Base-by-base conservation (phyloP, 495 filamentous ascomycete genomes). In the Acidiella bohemica region DNA sequence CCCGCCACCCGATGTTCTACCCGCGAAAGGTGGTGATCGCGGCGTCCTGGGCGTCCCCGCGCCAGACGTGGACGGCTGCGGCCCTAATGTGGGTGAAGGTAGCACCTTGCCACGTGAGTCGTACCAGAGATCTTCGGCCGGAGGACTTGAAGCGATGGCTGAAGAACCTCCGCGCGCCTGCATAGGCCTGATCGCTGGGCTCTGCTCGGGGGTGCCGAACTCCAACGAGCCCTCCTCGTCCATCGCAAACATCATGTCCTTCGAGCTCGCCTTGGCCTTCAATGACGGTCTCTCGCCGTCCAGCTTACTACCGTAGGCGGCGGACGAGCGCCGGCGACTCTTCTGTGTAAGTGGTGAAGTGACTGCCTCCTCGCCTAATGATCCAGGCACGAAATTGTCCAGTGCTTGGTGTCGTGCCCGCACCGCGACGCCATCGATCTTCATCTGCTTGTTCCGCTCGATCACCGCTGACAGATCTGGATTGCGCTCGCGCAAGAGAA, bases 161-260 rank as follows among this genome's bases (percentile, higher is more conserved):
- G 48, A 42, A n/a, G 24, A 24, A 5, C 27, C 42, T 5, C 25
- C 21, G 19, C 20, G 39, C 16, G 17, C 39, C 12, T 24, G 26
- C 33, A 39, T 44, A 25, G 32, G 46, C 12, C 39, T 35, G 28
- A 41, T 46, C 9, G 36, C 29, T 4, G 47, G 47, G 4, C 42
- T 46, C 19, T 36, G 43, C 16, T 32, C 34, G 9, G 33, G 31
- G n/a, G 37, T 42, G 3, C 16, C 29, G 10, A 18, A 3, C 10
- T 26, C 43, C 5, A 20, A 17, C 1, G 49, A 42, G 30, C 59
- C 65, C 28, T 84, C 85, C n/a, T 88, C 84, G 41, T 93, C 87
- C 84, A 93, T 93, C 44, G 85, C 77, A 53, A 93, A 94, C 65
- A 94, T 90, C 26, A 94, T 65, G 46, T 94, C 85, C n/a, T 64